Percentiles rank a stretch among this genome's conserved stretches.
phyloP scores from a whole-genome alignment of 2,329 filamentous ascomycete genomes.

The Ceratocystis papillata region DNA sequence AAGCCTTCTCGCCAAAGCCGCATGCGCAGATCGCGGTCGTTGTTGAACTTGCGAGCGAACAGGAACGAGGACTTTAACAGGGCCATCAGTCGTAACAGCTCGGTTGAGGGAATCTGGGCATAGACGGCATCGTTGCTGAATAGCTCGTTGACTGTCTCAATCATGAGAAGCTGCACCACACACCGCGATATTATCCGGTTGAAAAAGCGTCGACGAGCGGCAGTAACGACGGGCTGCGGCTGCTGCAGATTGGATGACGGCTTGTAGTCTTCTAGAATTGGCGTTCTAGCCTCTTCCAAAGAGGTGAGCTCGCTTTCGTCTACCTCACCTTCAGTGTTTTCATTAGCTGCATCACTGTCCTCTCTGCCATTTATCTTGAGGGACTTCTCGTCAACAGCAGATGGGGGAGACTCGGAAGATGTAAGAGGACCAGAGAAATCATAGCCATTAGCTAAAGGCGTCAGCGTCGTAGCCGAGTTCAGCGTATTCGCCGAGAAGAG shows the following conservation, averaged over 20 bases:
- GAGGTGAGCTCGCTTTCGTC: conserved; percentile 24
- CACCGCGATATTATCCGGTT: conserved; percentile 99
- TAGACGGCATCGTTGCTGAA: conserved; percentile 97
- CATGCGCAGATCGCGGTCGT: conserved; percentile 90
- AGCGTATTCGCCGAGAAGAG: conserved; percentile 74
- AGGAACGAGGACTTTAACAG: conserved; percentile 92
- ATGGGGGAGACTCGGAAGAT: conserved; percentile 29
- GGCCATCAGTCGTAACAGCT: conserved; percentile 84
- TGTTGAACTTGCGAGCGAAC: conserved; percentile 95
- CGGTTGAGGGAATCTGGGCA: conserved; percentile 75
- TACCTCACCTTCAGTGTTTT: conserved; percentile 27
- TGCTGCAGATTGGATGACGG: conserved; percentile 67
- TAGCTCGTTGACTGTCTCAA: conserved; percentile 96
- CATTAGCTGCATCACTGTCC: conserved; percentile 30
- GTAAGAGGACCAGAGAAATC: conserved; percentile 40
- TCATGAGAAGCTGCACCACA: conserved; percentile 95
- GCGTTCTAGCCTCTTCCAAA: conserved; percentile 9
- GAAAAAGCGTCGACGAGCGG: conserved; percentile 87
- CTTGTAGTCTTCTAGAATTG: conserved; percentile 69
- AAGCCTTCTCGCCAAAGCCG: conserved; percentile 94
- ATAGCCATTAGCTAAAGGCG: conserved; percentile 43
- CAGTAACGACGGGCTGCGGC: conserved; percentile 83
- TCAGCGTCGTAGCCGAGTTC: conserved; percentile 42
- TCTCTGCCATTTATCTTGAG: conserved; percentile 50
- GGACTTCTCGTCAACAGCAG: conserved; percentile 42